Evolutionary conservation across 768 basidiomycete genomes (phyloP).

Genomic region (Lentinula raphanica): DNA sequence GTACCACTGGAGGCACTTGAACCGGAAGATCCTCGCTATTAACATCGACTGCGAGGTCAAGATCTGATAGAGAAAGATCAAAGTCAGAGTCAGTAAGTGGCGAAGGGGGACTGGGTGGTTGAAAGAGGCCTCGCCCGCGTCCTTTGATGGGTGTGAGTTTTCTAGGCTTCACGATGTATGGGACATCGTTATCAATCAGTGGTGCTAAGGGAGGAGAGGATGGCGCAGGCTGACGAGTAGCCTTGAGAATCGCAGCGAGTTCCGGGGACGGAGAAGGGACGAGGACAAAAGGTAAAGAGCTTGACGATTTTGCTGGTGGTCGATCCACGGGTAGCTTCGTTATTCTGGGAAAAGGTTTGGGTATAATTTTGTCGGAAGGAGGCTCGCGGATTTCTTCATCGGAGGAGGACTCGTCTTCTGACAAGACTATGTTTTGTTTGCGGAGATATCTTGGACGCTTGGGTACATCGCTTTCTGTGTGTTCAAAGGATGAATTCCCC

Average conservation of each 20-base stretch:
- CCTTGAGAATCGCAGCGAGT: not conserved
- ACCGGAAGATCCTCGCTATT: conserved; percentile 14
- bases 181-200: conserved; percentile 17
- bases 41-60: conserved; percentile 27
- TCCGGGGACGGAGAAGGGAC: conserved; percentile 1
- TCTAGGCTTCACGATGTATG: conserved; percentile 41
- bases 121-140: conserved; percentile 32
- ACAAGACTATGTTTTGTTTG: conserved; percentile 30
- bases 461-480: conserved; percentile 7
- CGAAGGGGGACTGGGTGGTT: conserved; percentile 50
- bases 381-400: conserved; percentile 17
- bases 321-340: not conserved
- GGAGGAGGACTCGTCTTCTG: conserved; percentile 37
- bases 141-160: conserved; percentile 63
- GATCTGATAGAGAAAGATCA: conserved; percentile 45
- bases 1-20: conserved; percentile 27
- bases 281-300: not conserved
- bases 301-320: not conserved
- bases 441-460: conserved; percentile 23
- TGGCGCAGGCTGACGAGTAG: not conserved
- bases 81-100: conserved; percentile 49
- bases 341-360: conserved; percentile 5
- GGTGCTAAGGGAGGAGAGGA: not conserved
- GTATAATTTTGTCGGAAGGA: conserved; percentile 3
- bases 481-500: conserved; percentile 2